Evolutionary conservation across 2,329 filamentous ascomycete genomes (phyloP).

Genomic region (Ceratocystis albifundus): DNA sequence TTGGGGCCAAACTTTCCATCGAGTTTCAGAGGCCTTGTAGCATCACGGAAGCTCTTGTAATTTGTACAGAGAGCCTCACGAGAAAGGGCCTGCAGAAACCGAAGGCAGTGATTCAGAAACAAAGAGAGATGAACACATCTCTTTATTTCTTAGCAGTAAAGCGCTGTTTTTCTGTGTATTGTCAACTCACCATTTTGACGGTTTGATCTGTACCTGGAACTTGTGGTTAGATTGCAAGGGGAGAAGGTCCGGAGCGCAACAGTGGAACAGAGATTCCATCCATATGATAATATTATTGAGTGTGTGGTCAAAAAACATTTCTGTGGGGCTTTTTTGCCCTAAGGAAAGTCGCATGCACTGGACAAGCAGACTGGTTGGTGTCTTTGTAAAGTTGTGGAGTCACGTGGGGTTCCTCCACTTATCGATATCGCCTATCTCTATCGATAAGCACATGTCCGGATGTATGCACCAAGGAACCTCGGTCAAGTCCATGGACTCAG

Average conservation of each 20-base stretch:
- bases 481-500: too few species aligned
- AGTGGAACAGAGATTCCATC: slow-evolving; percentile 25
- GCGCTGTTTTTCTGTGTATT: not conserved
- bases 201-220: slow-evolving; percentile 29
- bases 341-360: slow-evolving; percentile 26
- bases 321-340: slow-evolving; percentile 37
- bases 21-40: not conserved
- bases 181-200: slow-evolving; percentile 60
- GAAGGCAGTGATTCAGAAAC: slow-evolving; percentile 16
- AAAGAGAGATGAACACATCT: not conserved
- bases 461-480: too few species aligned
- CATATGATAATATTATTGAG: slow-evolving; percentile 32
- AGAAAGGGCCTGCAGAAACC: not conserved
- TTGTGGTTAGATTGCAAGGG: slow-evolving; percentile 22
- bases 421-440: not conserved
- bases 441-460: slow-evolving; percentile 8
- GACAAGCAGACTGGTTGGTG: slow-evolving; percentile 28
- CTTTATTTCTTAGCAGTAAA: not conserved
- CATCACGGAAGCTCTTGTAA: not conserved
- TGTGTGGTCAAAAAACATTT: slow-evolving; percentile 25
- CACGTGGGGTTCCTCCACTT: slow-evolving; percentile 13
- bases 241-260: slow-evolving; percentile 33
- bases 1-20: slow-evolving; percentile 22
- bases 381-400: slow-evolving; percentile 24
- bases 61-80: not conserved